Evolutionary conservation across 129 eudicot genomes (phyloP).

Genomic region (Centella asiatica): DNA sequence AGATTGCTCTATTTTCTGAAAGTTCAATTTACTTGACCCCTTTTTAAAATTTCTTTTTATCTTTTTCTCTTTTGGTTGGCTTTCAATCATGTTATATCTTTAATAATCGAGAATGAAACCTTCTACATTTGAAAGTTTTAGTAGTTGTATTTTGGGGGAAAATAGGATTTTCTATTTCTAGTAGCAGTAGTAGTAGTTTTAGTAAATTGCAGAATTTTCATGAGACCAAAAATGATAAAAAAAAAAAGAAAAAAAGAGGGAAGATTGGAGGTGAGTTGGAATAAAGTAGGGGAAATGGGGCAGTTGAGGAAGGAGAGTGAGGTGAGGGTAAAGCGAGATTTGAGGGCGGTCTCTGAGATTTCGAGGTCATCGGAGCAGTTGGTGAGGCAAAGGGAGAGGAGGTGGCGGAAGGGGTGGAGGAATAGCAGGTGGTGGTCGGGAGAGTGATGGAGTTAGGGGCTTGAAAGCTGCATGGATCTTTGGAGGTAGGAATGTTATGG

Average conservation of each 20-base stretch:
- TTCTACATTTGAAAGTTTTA: no score
- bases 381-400: constrained; percentile 65
- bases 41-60: no score
- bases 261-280: constrained; percentile 66
- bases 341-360: constrained; percentile 51
- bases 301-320: constrained; percentile 58
- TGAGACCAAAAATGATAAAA: constrained; percentile 46
- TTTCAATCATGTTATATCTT: no score
- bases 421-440: constrained; percentile 64
- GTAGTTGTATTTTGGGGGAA: no score
- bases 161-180: no score
- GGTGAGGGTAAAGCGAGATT: no score
- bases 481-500: constrained; percentile 71
- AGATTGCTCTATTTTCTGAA: no score
- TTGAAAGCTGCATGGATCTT: constrained; percentile 74
- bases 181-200: constrained; percentile 47
- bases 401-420: constrained; percentile 66
- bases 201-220: constrained; percentile 42
- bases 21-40: no score
- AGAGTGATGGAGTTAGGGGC: constrained; percentile 9
- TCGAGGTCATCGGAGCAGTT: constrained; percentile 59
- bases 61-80: no score
- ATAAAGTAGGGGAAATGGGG: constrained; percentile 43
- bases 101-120: no score
- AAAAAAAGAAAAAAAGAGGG: constrained; percentile 59